Conservation (phyloP, 2,329 filamentous ascomycete species). For the Emmonsia crescens region DNA sequence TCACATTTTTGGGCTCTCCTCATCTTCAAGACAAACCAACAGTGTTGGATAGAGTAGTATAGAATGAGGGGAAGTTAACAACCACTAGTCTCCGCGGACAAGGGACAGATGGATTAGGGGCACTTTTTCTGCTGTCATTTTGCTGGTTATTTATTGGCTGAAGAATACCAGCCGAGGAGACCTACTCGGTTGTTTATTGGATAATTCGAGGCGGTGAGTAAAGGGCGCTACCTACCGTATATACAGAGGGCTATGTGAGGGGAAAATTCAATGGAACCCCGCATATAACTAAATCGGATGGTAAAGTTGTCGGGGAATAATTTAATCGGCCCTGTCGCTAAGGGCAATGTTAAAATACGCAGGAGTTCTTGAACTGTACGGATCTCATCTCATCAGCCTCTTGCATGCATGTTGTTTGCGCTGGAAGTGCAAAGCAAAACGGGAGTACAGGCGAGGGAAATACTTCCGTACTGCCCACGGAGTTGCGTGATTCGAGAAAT, state of each 20-base stretch:
- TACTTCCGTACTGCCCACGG: too few species aligned
- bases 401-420: too few species aligned
- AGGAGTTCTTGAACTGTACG: too few species aligned
- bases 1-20: background rate
- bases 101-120: background rate
- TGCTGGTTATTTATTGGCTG: background rate
- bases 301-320: background rate
- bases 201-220: background rate
- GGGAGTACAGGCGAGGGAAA: too few species aligned
- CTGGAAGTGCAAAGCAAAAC: too few species aligned
- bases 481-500: background rate
- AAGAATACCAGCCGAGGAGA: background rate
- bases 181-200: background rate
- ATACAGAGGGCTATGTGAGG: too few species aligned
- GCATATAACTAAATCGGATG: background rate
- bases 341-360: too few species aligned
- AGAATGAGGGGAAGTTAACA: background rate
- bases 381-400: too few species aligned
- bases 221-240: too few species aligned
- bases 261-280: background rate
- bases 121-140: background rate
- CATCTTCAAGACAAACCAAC: background rate
- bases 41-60: background rate
- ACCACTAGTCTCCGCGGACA: background rate
- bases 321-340: too few species aligned